Evolutionary conservation across 148 eudicot genomes (phyloP).

Genomic region (Chenopodium berlandieri): DNA sequence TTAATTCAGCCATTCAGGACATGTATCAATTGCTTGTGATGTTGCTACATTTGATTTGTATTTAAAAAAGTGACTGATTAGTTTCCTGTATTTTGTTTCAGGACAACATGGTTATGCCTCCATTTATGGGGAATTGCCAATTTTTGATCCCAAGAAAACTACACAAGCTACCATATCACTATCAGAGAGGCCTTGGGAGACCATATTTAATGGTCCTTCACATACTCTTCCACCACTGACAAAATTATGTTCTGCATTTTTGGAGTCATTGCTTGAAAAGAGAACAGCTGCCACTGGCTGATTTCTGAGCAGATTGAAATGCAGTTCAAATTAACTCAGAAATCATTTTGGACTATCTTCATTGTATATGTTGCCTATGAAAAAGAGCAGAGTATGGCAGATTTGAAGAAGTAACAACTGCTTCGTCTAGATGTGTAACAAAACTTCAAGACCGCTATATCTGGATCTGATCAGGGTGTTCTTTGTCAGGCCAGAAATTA

Average conservation of each 20-base stretch:
- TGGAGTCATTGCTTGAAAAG: conserved; percentile 83
- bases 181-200: conserved; percentile 72
- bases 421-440: not conserved
- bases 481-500: not conserved
- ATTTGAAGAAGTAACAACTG: not conserved
- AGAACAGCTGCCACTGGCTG: conserved; percentile 34
- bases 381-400: not conserved
- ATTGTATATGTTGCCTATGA: conserved; percentile 1
- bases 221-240: conserved; percentile 77
- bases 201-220: conserved; percentile 73
- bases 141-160: conserved; percentile 42
- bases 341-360: not conserved
- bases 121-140: conserved; percentile 73
- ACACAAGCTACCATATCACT: conserved; percentile 33
- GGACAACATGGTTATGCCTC: conserved; percentile 66
- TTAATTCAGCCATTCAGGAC: no score
- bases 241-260: conserved; percentile 62
- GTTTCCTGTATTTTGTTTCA: conserved; percentile 20
- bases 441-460: not conserved
- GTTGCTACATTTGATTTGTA: not conserved
- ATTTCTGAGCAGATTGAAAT: not conserved
- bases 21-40: not conserved
- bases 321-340: not conserved
- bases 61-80: not conserved
- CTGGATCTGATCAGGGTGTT: not conserved